Base-by-base conservation (phyloP, 306 rosid genomes). In the Fagus sylvatica region DNA sequence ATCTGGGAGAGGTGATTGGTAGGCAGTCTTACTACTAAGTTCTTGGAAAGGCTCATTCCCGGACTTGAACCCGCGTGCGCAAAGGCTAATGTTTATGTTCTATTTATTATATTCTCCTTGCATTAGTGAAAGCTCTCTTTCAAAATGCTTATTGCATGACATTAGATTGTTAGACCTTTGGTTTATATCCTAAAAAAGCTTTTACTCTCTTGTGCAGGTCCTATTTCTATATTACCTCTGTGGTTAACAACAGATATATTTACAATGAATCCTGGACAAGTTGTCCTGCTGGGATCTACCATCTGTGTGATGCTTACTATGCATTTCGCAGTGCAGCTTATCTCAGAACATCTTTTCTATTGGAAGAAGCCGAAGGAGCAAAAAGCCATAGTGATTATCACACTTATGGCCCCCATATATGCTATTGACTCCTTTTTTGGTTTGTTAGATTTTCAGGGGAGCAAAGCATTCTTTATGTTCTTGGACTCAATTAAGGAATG, bases 301-400 rank as follows among this genome's bases (percentile, higher is more conserved):
- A 72, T 81, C 66, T 84, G 77, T 74, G 77, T 61, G 73, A 81
- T 84, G 78, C 72, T 84, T 6, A 80, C 87, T 0, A 12, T 34
- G 36, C 71, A 76, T 60, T 73, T 80, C 5, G 43, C 87, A 4
- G 11, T 61, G n/a, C 80, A 81, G 70, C 87, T 80, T 43, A 76
- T 84, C 51, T 54, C 71, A 28, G 79, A 80, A 32, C 87, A 80
- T 54, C 71, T 80, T 4, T 51, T 75, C 11, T 60, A 11, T 73
- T 76, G 99, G 99, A 95, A 95, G 93, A 95, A 89, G 54, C 98
- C 98, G 6, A 93, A 91, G 78, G 99, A 95, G 85, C 99, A 95
- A 82, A 95, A 82, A 79, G 97, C 99, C 51, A 93, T 95, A 19
- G 41, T 95, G 13, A 88, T 93, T 69, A 95, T 95, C 36, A 88